Base-by-base conservation (phyloP, 495 filamentous ascomycete genomes). In the Bacidia gigantensis region DNA sequence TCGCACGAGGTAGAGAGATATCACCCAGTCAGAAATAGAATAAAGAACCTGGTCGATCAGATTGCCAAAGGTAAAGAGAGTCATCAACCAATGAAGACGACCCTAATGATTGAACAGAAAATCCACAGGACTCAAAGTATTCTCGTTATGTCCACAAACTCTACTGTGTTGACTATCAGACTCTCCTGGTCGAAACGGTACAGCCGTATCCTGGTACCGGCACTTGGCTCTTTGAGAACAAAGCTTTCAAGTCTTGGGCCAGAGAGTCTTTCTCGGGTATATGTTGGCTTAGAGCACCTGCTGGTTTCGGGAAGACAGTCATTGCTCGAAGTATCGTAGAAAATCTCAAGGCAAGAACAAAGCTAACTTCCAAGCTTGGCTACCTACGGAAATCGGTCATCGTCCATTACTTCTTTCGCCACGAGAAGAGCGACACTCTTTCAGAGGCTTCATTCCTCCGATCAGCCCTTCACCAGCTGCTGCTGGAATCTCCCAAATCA, bases 281-380 rank as follows among this genome's bases (percentile, higher is more conserved):
- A 26, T 49, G 2, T 24, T 49, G 24, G 46, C n/a, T 3, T 1
- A 1, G 46, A 49, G 46, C 7, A 17, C 18, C 24, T 26, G 46
- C 46, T 11, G 46, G 46, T 24, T 49, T 49, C 26, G 46, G 46
- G 1, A 49, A 49, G 46, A 49, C 46, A 26, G 46, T 26, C 46
- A 24, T 49, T 49, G 46, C 46, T 18, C 46, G 46, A 24, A 49
- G 20, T 18, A 49, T 49, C 11, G 46, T 26, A 17, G 46, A 49
- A 49, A 49, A 49, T 18, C 29, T 23, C 24, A 49, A 49, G 29
- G 10, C 29, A 26, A 23, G 46, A 26, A 24, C 46, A 23, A 18
- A 24, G 22, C 18, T 3, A 18, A 26, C 29, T 23, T 23, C 29
- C 18, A 26, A 49, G n/a, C n/a, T 49, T 11, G 46, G 22, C 18